Evolutionary conservation across 129 eudicot genomes (phyloP), one percentile per base, ranked within the genome.

Genomic region (Centaurea solstitialis): DNA sequence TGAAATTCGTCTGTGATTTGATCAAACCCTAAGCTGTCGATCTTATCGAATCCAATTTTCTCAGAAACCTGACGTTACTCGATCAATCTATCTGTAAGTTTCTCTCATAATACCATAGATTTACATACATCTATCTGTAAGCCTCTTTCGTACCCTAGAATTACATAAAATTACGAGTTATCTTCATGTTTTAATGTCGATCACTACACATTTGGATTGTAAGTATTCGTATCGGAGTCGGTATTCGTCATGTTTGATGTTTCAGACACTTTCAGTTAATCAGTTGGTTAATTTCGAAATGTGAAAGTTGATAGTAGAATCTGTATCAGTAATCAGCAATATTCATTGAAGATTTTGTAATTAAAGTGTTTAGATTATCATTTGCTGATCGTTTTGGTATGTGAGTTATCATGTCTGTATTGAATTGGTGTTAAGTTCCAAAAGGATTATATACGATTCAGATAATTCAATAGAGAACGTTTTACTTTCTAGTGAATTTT

Each of bases 171-270:
- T 33, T 33, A 0, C 4, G 37, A 70, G 18, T 70, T 21, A 37
- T 70, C 57, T 70, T 53, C 53, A 70, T 70, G 75, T 70, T 71
- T 7, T n/a, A 39, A 71, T 18, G 75, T 71, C 28, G 75, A 71
- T 38, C 75, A 8, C 75, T 57, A n/a, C 65, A n/a, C 65, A 17
- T 57, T 8, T 57, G 18, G 65, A 57, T 57, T 57, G 17, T 57
- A 6, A 57, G 6, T 57, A 57, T 57, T 57, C 6, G 22, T 57
- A n/a, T 57, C 9, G n/a, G 22, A 57, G 9, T 17, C 65, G 22
- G 7, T 17, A 50, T 50, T 50, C 12, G 47, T 8, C 9, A 8
- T 41, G 47, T 50, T 13, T 50, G 62, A 3, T 50, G 62, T 50
- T 50, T 26, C 30, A 26, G 30, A 26, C 30, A 26, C 30, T 26